Evolutionary conservation across 495 filamentous ascomycete genomes (phyloP).

Genomic region (Daldinia bambusicola): DNA sequence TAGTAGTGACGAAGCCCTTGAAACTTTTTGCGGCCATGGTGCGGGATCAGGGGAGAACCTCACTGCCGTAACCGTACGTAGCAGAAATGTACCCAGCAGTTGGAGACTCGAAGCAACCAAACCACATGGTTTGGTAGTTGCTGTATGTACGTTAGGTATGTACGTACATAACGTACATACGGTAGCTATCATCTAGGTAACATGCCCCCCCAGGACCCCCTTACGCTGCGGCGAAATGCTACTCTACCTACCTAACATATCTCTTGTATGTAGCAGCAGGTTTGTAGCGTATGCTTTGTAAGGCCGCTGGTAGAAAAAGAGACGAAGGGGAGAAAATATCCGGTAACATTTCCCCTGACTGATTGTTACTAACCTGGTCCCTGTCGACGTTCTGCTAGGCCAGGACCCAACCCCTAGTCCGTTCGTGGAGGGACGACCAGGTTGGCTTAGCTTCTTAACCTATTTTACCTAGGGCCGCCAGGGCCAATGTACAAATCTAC

Average conservation of each 20-base stretch:
- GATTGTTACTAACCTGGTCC: slow-evolving; percentile 42
- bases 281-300: slow-evolving; percentile 9
- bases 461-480: slow-evolving; percentile 30
- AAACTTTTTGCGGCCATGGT: slow-evolving; percentile 37
- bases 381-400: slow-evolving; percentile 21
- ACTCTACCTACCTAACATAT: slow-evolving; percentile 21
- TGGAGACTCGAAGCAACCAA: slow-evolving; percentile 48
- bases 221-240: slow-evolving; percentile 41
- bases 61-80: slow-evolving; percentile 21
- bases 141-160: slow-evolving; percentile 25
- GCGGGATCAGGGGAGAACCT: slow-evolving; percentile 39
- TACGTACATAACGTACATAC: slow-evolving; percentile 20
- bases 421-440: slow-evolving; percentile 34
- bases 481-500: slow-evolving; percentile 11
- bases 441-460: slow-evolving; percentile 12
- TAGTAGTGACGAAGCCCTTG: slow-evolving; percentile 30
- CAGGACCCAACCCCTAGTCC: slow-evolving; percentile 18
- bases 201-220: slow-evolving; percentile 1
- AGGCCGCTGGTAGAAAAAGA: slow-evolving; percentile 16
- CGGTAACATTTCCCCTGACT: slow-evolving; percentile 46
- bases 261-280: no score
- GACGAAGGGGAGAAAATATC: slow-evolving; percentile 35
- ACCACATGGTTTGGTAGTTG: slow-evolving; percentile 48
- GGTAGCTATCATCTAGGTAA: slow-evolving; percentile 8
- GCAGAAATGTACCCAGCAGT: slow-evolving; percentile 25